Evolutionary conservation across 306 rosid genomes (phyloP).

Genomic region (Inga oerstediana): DNA sequence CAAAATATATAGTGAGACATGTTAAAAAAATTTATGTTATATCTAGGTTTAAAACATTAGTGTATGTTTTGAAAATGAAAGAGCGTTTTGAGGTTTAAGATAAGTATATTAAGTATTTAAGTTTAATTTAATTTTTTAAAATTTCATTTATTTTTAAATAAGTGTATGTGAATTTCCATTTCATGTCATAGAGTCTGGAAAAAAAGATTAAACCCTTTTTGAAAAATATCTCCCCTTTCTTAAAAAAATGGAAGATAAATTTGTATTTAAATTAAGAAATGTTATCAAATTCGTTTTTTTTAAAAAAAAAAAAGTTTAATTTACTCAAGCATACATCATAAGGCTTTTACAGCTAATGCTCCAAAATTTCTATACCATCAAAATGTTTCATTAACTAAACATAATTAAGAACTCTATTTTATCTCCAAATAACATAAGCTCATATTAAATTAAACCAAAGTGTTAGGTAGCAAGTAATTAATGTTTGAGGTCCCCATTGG

Average conservation of each 20-base stretch:
- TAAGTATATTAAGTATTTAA: neutral
- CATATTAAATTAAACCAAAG: neutral
- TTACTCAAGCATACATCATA: neutral
- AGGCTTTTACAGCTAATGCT: neutral
- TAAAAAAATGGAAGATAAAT: neutral
- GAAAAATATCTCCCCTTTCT: neutral
- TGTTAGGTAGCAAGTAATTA: neutral
- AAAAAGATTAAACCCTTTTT: neutral
- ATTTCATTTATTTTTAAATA: too few relatives aligned
- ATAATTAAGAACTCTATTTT: neutral
- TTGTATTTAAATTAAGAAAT: neutral
- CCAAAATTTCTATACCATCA: neutral
- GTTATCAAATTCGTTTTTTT: neutral
- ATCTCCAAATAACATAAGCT: neutral
- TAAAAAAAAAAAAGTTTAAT: neutral
- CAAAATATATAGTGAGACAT: neutral
- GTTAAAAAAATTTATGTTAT: neutral
- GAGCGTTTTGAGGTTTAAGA: too few relatives aligned
- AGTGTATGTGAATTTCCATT: neutral
- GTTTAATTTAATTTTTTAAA: too few relatives aligned
- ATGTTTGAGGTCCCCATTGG: neutral
- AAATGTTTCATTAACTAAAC: neutral
- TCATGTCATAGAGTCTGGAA: neutral
- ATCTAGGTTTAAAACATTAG: too few relatives aligned
- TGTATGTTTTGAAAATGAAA: neutral